Percentiles rank a stretch among this genome's conserved stretches.
These are phyloP conservation scores for Apiotrichum siamense DNA, from an alignment of 1,284 basidiomycete species.

Conservation along the genomic window DNA sequence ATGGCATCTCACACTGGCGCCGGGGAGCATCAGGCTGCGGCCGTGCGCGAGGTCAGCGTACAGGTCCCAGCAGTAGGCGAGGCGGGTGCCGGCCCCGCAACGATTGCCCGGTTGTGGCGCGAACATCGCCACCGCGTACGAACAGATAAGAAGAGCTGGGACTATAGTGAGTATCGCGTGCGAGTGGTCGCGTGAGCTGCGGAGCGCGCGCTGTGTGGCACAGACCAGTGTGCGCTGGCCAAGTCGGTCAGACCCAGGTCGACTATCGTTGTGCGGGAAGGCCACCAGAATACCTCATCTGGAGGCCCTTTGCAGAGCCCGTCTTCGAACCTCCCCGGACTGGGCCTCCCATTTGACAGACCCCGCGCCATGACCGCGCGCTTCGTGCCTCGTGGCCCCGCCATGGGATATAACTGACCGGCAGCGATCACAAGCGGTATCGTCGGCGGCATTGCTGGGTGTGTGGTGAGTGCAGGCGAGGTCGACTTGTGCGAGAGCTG, in stretches of 20 bases:
- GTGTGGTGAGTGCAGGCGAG: conserved; percentile 61
- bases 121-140: conserved; percentile 52
- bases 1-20: neutral
- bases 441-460: conserved; percentile 88
- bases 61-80: neutral
- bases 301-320: too few relatives aligned
- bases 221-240: too few relatives aligned
- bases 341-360: too few relatives aligned
- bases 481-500: neutral
- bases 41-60: neutral
- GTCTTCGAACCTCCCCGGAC: too few relatives aligned
- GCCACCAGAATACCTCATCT: too few relatives aligned
- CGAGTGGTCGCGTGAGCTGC: neutral
- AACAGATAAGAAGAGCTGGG: conserved; percentile 62
- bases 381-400: too few relatives aligned
- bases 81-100: conserved; percentile 1
- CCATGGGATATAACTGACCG: neutral
- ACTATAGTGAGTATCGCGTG: conserved; percentile 52
- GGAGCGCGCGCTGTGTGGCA: too few relatives aligned
- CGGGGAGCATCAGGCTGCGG: neutral
- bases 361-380: too few relatives aligned
- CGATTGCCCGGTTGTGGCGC: conserved; percentile 24
- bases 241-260: neutral
- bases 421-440: conserved; percentile 55
- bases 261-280: too few relatives aligned